Percentiles rank a stretch among this genome's conserved stretches.
These are phyloP conservation scores for Aspergillus sp. DNA, from an alignment of 2,329 filamentous ascomycete species.

Conservation along the genomic window DNA sequence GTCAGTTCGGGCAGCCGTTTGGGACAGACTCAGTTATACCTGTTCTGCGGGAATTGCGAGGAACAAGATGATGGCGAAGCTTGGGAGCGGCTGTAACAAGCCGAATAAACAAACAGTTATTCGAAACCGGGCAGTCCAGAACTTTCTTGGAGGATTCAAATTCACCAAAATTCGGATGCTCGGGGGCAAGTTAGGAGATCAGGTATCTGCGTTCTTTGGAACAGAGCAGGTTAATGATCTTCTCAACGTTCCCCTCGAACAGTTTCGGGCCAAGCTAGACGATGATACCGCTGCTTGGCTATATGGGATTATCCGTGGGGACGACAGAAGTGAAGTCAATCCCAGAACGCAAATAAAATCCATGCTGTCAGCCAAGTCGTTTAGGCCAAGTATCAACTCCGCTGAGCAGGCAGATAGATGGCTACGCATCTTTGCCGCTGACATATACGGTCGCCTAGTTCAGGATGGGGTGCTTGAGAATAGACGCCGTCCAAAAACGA, in stretches of 20 bases:
- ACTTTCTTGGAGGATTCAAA: constrained; percentile 80
- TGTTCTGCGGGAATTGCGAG: constrained; percentile 83
- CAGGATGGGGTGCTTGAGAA: constrained; percentile 89
- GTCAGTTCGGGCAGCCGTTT: constrained; percentile 65
- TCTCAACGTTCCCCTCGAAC: constrained; percentile 65
- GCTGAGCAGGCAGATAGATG: constrained; percentile 75
- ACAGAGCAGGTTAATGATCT: constrained; percentile 77
- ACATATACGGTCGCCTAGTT: constrained; percentile 83
- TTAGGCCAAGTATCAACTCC: constrained; percentile 75
- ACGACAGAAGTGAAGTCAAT: constrained; percentile 85
- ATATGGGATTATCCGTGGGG: constrained; percentile 76
- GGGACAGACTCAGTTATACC: constrained; percentile 72
- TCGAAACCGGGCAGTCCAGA: constrained; percentile 71
- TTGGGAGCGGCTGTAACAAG: constrained; percentile 88
- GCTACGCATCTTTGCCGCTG: constrained; percentile 85
- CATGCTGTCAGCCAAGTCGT: constrained; percentile 96
- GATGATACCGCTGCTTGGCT: constrained; percentile 85
- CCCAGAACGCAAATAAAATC: constrained; percentile 90
- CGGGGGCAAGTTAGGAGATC: constrained; percentile 91
- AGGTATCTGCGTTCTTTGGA: constrained; percentile 73
- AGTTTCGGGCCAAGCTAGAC: constrained; percentile 71
- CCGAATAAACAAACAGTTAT: constrained; percentile 94
- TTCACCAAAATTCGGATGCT: constrained; percentile 93
- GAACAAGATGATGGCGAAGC: constrained; percentile 94
- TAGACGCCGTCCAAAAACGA: constrained; percentile 76